A percentile compares a stretch with the other conserved stretches of the same genome.
phyloP scores from a whole-genome alignment of 257 asterid genomes.

The Haberlea rhodopensis region DNA sequence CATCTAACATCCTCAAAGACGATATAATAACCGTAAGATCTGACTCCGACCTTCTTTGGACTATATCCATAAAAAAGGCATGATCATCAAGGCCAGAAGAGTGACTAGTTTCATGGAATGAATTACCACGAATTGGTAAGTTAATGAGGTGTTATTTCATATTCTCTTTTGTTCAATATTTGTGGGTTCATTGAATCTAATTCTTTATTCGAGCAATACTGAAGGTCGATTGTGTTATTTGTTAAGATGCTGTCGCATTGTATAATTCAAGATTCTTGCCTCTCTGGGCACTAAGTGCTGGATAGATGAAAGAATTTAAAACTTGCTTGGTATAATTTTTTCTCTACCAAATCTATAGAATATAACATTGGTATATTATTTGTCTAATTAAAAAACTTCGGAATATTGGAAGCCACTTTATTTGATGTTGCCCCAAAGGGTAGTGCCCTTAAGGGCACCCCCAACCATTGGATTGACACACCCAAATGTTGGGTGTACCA shows the following conservation, averaged over 20 bases:
- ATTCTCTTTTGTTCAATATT: not conserved
- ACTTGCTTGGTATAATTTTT: not conserved
- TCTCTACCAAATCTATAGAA: too few species aligned
- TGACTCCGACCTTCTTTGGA: slow-evolving; percentile 87
- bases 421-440: too few species aligned
- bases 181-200: not conserved
- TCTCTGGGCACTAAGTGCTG: too few species aligned
- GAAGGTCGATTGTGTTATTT: not conserved
- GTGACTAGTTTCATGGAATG: not conserved
- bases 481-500: too few species aligned
- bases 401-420: not conserved
- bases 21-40: slow-evolving; percentile 66
- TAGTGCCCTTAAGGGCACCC: too few species aligned
- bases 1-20: slow-evolving; percentile 38
- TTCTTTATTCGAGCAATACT: not conserved
- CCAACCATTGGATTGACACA: too few species aligned
- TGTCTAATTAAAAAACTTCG: not conserved
- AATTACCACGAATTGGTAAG: too few species aligned
- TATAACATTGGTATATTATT: too few species aligned
- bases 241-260: not conserved
- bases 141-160: too few species aligned
- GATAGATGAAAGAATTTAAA: too few species aligned
- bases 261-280: too few species aligned
- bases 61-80: slow-evolving; percentile 62
- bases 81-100: slow-evolving; percentile 14